Percentiles rank a stretch among this genome's conserved stretches.
Evolutionary conservation across 2,329 filamentous ascomycete species (phyloP).

Genomic region (Trichoderma sp.): DNA sequence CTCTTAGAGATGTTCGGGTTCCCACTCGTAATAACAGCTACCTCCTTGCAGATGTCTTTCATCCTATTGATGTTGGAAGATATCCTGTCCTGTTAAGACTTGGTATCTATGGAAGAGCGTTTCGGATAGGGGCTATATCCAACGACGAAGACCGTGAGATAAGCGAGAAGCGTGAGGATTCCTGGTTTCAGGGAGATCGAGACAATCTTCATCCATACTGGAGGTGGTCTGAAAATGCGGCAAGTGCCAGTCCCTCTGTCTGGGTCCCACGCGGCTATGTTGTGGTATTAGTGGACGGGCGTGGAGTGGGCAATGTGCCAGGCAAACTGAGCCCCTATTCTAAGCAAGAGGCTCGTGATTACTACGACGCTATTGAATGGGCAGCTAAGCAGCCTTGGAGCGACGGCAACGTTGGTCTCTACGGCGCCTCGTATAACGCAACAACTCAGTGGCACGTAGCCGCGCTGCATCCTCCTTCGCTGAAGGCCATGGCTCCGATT

Average conservation of each 20-base stretch:
- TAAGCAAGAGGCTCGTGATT: background rate
- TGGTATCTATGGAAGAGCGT: background rate
- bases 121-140: background rate
- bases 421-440: background rate
- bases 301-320: background rate
- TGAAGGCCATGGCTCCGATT: background rate
- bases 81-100: background rate
- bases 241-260: background rate
- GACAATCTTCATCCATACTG: background rate
- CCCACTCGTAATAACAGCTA: background rate
- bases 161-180: background rate
- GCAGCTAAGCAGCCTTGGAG: background rate
- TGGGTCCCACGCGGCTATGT: background rate
- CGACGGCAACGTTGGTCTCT: background rate
- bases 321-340: background rate
- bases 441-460: background rate
- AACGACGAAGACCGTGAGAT: background rate
- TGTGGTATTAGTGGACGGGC: background rate
- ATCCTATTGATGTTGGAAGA: background rate
- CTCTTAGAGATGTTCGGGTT: background rate
- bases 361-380: background rate
- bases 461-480: background rate
- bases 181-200: background rate
- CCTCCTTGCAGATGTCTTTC: background rate
- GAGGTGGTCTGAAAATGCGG: background rate